Percentiles rank a stretch among this genome's conserved stretches.
Conservation (phyloP, 768 basidiomycete genomes). For the Cantharellus anzutake region DNA sequence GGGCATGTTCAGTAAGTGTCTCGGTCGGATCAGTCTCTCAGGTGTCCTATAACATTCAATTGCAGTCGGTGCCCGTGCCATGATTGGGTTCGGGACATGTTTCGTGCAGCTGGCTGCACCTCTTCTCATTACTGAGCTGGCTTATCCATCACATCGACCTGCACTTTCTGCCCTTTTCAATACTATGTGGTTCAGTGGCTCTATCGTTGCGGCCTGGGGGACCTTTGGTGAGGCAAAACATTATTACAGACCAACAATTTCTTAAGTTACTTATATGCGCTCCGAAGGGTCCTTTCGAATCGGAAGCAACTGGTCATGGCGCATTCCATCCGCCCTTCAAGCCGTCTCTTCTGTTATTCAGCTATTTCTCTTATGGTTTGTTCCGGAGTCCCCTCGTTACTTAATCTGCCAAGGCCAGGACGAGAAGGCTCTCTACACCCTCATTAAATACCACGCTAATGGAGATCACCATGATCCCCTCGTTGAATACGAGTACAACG, state of each 20-base stretch:
- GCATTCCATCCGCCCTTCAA: constrained; percentile 25
- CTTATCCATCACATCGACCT: constrained; percentile 68
- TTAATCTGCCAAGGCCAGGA: constrained; percentile 57
- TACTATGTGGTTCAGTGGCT: constrained; percentile 73
- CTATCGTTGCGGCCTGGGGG: constrained; percentile 23
- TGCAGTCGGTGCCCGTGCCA: constrained; percentile 11
- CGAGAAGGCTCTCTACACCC: constrained; percentile 40
- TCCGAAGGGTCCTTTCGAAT: constrained; percentile 64
- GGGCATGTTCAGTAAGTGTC: constrained; percentile 43
- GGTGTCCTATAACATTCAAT: constrained; percentile 14
- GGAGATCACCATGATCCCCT: constrained; percentile 25
- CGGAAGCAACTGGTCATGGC: constrained; percentile 7
- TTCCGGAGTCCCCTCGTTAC: constrained; percentile 62
- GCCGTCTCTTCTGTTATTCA: constrained; percentile 50
- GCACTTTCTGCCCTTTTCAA: constrained; percentile 63
- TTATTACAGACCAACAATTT: constrained; percentile 63
- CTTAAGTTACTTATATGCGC: constrained; percentile 30
- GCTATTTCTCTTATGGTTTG: constrained; percentile 42
- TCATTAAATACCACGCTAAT: constrained; percentile 26
- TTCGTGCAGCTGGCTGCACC: constrained; percentile 56
- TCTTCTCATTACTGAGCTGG: constrained; percentile 68
- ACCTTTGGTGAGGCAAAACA: constrained; percentile 55
- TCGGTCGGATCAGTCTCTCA: not conserved
- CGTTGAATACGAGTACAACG: constrained; percentile 43
- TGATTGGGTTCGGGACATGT: constrained; percentile 41